Percentiles rank a stretch among this genome's conserved stretches.
Conservation (phyloP, 2,329 filamentous ascomycete species). For the Aureobasidium subglaciale region DNA sequence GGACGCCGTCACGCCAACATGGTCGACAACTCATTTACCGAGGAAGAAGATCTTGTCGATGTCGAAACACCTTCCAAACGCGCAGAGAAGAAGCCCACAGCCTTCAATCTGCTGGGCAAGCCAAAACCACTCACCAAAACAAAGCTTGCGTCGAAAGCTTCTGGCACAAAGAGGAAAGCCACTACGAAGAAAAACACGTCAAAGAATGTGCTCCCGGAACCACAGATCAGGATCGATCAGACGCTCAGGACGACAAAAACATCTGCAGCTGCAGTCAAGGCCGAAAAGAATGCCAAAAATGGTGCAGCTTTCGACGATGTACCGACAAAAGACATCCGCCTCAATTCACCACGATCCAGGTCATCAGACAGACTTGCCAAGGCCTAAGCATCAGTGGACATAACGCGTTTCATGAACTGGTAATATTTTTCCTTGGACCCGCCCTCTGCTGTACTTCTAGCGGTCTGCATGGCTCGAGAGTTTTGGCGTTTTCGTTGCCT, state of each 20-base stretch:
- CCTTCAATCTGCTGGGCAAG: constrained; percentile 17
- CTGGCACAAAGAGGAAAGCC: constrained; percentile 19
- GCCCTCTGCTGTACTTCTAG: neutral
- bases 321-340: neutral
- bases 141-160: constrained; percentile 4
- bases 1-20: constrained; percentile 20
- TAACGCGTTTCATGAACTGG: constrained; percentile 7
- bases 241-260: constrained; percentile 8
- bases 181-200: constrained; percentile 18
- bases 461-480: constrained; percentile 1
- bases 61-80: constrained; percentile 30
- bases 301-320: constrained; percentile 7
- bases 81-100: constrained; percentile 14
- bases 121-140: constrained; percentile 10
- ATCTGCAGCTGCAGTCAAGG: neutral
- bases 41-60: constrained; percentile 23
- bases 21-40: constrained; percentile 21
- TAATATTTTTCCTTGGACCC: neutral
- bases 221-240: constrained; percentile 13
- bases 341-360: constrained; percentile 3
- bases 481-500: neutral
- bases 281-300: constrained; percentile 9
- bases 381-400: neutral
- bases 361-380: neutral
- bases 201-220: constrained; percentile 14